These are phyloP conservation scores for Hypoxylon sp. DNA, from an alignment of 2,329 filamentous ascomycete species.

Conservation along the genomic window DNA sequence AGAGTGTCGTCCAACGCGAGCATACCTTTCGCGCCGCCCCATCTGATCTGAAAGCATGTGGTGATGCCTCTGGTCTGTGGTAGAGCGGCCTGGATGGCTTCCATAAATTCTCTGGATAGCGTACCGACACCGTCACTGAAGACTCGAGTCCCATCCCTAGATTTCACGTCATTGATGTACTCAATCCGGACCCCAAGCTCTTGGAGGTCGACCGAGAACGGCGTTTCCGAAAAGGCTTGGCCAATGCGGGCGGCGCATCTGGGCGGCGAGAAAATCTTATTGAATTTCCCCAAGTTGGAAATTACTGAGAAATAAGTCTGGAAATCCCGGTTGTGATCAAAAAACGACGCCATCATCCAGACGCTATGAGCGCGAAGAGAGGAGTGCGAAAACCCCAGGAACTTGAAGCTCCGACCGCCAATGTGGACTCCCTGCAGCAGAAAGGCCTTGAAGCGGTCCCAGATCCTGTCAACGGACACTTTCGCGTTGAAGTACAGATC, in stretches of 20 bases:
- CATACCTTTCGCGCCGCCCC: constrained; percentile 82
- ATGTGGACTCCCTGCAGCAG: constrained; percentile 71
- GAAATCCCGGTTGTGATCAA: constrained; percentile 48
- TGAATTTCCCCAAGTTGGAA: constrained; percentile 62
- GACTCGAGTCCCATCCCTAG: constrained; percentile 60
- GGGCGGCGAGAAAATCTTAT: constrained; percentile 63
- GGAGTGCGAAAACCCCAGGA: constrained; percentile 84
- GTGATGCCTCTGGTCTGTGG: constrained; percentile 62
- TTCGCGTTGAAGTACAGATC: constrained; percentile 69
- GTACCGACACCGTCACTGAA: constrained; percentile 87
- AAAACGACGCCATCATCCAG: constrained; percentile 69
- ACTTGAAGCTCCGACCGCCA: constrained; percentile 71
- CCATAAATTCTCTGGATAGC: constrained; percentile 70
- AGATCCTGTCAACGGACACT: constrained; percentile 63
- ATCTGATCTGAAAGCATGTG: constrained; percentile 80
- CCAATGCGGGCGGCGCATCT: constrained; percentile 70
- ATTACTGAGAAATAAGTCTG: constrained; percentile 60
- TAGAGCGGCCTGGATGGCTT: constrained; percentile 69
- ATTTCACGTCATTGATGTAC: constrained; percentile 65
- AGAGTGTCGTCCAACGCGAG: constrained; percentile 75
- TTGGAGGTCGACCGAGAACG: constrained; percentile 67
- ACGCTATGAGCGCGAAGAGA: constrained; percentile 77
- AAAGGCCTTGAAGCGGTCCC: constrained; percentile 69
- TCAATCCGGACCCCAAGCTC: constrained; percentile 51
- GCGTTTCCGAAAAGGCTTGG: constrained; percentile 80